A percentile compares a stretch with the other conserved stretches of the same genome.
Conservation (phyloP, 768 basidiomycete genomes). For the Panellus pusillus region DNA sequence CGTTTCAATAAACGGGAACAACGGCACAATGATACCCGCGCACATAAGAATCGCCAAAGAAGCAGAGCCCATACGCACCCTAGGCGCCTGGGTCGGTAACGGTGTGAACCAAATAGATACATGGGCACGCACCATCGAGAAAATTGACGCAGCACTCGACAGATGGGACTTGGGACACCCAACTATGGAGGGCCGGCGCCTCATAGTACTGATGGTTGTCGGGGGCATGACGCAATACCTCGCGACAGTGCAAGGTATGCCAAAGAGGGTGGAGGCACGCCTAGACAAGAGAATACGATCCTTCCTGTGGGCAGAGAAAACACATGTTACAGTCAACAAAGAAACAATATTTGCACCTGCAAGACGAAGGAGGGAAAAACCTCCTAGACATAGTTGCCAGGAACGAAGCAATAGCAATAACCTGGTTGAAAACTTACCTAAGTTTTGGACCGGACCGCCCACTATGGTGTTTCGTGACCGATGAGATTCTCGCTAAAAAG, state of each 20-base stretch:
- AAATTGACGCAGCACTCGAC: constrained; percentile 21
- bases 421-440: constrained; percentile 2
- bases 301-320: no score
- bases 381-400: no score
- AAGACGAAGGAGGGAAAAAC: constrained; percentile 23
- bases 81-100: constrained; percentile 37
- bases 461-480: not conserved
- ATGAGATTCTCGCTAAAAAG: not conserved
- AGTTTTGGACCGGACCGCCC: not conserved
- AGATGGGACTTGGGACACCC: constrained; percentile 30
- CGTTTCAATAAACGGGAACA: not conserved
- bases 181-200: constrained; percentile 30
- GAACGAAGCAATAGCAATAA: constrained; percentile 26
- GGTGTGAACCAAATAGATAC: constrained; percentile 15
- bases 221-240: constrained; percentile 37
- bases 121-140: constrained; percentile 30
- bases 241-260: constrained; percentile 38
- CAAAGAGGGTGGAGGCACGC: constrained; percentile 20
- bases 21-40: constrained; percentile 13
- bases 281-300: constrained; percentile 22
- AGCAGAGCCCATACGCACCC: constrained; percentile 25
- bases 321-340: constrained; percentile 12
- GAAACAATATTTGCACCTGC: constrained; percentile 20
- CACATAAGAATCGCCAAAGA: constrained; percentile 30
- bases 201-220: constrained; percentile 32